Conservation (phyloP, 768 basidiomycete genomes). For the Fistulinella prunicolor region DNA sequence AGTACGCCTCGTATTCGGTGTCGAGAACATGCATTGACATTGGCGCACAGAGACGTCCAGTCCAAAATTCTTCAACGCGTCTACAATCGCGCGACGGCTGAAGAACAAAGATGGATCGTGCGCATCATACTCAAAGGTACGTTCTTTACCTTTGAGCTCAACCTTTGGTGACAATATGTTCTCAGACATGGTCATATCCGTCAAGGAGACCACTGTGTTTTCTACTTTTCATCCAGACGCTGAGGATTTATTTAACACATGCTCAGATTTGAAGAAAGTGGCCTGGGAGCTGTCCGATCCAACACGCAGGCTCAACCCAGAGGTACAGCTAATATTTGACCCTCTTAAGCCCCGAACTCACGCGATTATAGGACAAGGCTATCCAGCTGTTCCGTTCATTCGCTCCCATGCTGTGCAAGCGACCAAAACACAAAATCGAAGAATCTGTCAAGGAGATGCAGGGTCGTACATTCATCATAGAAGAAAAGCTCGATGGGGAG, state of each 20-base stretch:
- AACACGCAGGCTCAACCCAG: slow-evolving; percentile 56
- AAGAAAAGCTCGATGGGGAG: slow-evolving; percentile 98
- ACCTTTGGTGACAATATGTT: background rate
- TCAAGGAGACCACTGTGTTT: slow-evolving; percentile 93
- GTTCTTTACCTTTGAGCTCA: background rate
- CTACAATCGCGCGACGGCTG: slow-evolving; percentile 74
- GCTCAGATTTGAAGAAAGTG: slow-evolving; percentile 93
- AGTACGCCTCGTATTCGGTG: slow-evolving; percentile 43
- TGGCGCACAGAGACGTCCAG: slow-evolving; percentile 61
- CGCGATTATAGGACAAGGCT: slow-evolving; percentile 64
- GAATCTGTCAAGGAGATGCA: slow-evolving; percentile 86
- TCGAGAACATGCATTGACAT: slow-evolving; percentile 6
- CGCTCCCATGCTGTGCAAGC: slow-evolving; percentile 93
- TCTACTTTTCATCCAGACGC: slow-evolving; percentile 93
- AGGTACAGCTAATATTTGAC: slow-evolving; percentile 34
- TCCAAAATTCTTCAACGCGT: slow-evolving; percentile 72
- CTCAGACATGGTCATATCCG: slow-evolving; percentile 85
- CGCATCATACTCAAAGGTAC: slow-evolving; percentile 92
- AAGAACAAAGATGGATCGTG: slow-evolving; percentile 95
- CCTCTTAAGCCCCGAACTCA: slow-evolving; percentile 5
- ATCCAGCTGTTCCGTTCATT: slow-evolving; percentile 84
- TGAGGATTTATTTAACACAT: slow-evolving; percentile 91
- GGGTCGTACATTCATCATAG: slow-evolving; percentile 77
- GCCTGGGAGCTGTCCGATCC: slow-evolving; percentile 87
- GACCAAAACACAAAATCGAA: slow-evolving; percentile 76